Conservation (phyloP, 2,329 filamentous ascomycete species). For the Fusarium coffeatum region DNA sequence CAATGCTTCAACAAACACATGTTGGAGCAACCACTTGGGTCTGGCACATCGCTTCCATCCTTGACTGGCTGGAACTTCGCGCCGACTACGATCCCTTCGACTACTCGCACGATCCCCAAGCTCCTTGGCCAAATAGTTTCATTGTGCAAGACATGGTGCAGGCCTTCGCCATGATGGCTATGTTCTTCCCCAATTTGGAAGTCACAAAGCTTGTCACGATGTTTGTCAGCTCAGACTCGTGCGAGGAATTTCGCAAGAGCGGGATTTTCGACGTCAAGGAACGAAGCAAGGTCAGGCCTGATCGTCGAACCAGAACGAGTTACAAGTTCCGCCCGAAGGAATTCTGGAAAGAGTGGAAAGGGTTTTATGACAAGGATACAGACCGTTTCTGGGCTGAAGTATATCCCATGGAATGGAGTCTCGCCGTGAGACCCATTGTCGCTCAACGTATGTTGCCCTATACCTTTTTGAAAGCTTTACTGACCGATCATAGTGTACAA, state of each 20-base stretch:
- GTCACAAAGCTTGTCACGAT: slow-evolving; percentile 21
- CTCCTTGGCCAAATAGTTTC: slow-evolving; percentile 45
- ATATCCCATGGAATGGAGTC: slow-evolving; percentile 47
- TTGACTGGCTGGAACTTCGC: slow-evolving; percentile 41
- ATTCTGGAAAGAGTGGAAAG: slow-evolving; percentile 44
- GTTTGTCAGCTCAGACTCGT: slow-evolving; percentile 35
- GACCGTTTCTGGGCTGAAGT: slow-evolving; percentile 33
- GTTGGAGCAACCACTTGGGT: slow-evolving; percentile 40
- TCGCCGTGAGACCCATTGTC: slow-evolving; percentile 43
- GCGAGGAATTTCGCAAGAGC: slow-evolving; percentile 31
- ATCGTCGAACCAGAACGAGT: slow-evolving; percentile 42
- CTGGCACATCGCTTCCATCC: slow-evolving; percentile 38
- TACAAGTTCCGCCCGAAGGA: slow-evolving; percentile 36
- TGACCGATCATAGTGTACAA: slow-evolving; percentile 43
- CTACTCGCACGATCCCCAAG: slow-evolving; percentile 24
- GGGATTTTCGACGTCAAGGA: slow-evolving; percentile 38
- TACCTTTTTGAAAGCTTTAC: not conserved
- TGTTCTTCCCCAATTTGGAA: slow-evolving; percentile 44
- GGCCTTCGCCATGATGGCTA: slow-evolving; percentile 42
- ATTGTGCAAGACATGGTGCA: slow-evolving; percentile 43
- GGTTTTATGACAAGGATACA: slow-evolving; percentile 15
- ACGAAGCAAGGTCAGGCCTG: slow-evolving; percentile 36
- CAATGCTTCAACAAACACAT: slow-evolving; percentile 27
- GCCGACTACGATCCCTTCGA: slow-evolving; percentile 26
- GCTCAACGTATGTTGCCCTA: slow-evolving; percentile 29